Evolutionary conservation across 257 asterid species (phyloP).

Genomic region (Ophiorrhiza pumila): DNA sequence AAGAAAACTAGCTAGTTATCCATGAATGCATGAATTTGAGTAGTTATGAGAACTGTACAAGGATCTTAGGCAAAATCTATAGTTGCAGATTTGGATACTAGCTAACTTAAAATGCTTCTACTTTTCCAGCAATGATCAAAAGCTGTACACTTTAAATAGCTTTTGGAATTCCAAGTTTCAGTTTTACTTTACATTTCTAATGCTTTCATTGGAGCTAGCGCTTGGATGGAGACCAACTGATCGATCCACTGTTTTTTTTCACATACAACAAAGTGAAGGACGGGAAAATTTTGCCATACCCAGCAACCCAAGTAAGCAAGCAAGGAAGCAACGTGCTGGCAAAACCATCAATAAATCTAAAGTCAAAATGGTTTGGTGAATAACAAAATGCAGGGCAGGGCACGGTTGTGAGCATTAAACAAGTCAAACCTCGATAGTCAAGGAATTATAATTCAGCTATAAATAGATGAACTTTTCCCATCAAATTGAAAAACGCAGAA

Average conservation of each 20-base stretch:
- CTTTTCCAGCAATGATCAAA: neutral
- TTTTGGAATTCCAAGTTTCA: neutral
- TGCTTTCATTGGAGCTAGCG: too few relatives aligned
- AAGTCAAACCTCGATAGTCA: neutral
- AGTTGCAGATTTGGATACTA: too few relatives aligned
- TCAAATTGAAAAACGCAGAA: neutral
- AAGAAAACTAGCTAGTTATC: too few relatives aligned
- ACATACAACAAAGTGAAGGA: too few relatives aligned
- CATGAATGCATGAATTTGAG: too few relatives aligned
- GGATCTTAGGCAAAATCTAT: too few relatives aligned
- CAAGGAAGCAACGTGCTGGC: neutral
- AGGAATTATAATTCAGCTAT: neutral
- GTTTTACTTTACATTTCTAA: too few relatives aligned
- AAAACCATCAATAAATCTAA: neutral
- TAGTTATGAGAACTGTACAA: too few relatives aligned
- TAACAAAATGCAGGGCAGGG: neutral
- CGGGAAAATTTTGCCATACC: neutral
- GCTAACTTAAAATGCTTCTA: neutral
- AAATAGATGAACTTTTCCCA: neutral
- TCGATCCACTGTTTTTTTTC: too few relatives aligned
- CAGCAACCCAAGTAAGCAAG: neutral
- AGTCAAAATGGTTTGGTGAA: neutral
- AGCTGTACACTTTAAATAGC: neutral
- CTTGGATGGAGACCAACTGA: too few relatives aligned
- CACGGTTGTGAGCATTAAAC: neutral